Evolutionary conservation across 2,329 filamentous ascomycete species (phyloP), one percentile per base, ranked within the genome.

Genomic region (Diplodia intermedia): DNA sequence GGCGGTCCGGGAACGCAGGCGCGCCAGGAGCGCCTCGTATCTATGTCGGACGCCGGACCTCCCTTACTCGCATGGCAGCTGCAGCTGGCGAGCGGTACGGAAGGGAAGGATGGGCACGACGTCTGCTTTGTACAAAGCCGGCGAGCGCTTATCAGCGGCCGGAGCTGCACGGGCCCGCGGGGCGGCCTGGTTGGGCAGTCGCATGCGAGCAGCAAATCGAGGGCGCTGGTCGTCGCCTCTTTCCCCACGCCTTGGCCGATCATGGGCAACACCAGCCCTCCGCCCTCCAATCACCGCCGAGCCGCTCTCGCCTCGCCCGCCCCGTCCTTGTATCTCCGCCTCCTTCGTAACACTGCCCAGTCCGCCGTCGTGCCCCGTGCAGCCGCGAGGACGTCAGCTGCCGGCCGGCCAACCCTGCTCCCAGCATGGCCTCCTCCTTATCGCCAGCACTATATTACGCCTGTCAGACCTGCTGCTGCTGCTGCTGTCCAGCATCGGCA

Each of bases 131-230:
- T 33, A 33, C 31, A 33, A 33, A 36, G 40, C 57, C 40, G 8
- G 40, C 26, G 18, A 11, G 26, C 47, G 43, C 60, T 63, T 63
- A 63, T 63, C 60, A 63, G 60, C 60, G 60, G 60, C 40, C 43
- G 47, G 40, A 18, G 23, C 47, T 49, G 60, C 60, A 63, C 60
- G 47, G 60, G 47, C 60, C 60, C 40, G 31, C 60, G 31, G 43
- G 23, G 36, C 9, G 29, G 12, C 60, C 47, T 26, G 9, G 18
- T 63, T 52, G n/a, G 60, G 60, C 60, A 63, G 60, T 43, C 47
- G 60, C 60, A 63, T 63, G 60, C 60, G 60, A 63, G 60, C 60
- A 52, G 56, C 56, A 49, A 61, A 61, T 61, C 23, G 56, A 60
- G 33, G 26, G 57, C 40, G 11, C 33, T 36, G 40, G 36, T 38